These are phyloP conservation scores for Stereum hirsutum DNA, from an alignment of 1,284 basidiomycete species.

Conservation along the genomic window DNA sequence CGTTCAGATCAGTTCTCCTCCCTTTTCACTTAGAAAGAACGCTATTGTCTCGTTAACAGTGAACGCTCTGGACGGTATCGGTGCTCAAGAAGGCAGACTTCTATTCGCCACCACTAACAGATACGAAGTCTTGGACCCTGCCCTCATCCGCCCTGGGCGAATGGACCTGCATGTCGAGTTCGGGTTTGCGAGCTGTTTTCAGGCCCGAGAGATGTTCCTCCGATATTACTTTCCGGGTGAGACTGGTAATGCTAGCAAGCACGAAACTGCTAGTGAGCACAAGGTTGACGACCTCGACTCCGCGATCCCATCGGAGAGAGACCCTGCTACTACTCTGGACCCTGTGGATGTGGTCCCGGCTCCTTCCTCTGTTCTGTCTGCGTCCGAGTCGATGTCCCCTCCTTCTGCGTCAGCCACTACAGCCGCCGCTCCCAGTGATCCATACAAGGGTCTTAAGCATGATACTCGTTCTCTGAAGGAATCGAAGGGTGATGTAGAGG, in stretches of 20 bases:
- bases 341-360: constrained; percentile 3
- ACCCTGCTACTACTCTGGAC: not conserved
- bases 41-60: no score
- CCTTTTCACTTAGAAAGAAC: no score
- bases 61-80: constrained; percentile 68
- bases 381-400: not conserved
- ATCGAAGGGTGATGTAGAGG: constrained; percentile 21
- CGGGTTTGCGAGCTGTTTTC: constrained; percentile 55
- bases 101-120: constrained; percentile 75
- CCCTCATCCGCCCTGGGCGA: constrained; percentile 68
- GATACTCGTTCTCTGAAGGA: constrained; percentile 22
- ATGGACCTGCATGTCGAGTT: constrained; percentile 77
- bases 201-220: constrained; percentile 53
- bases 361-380: not conserved
- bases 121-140: constrained; percentile 56
- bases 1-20: no score
- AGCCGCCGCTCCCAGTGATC: constrained; percentile 2
- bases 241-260: constrained; percentile 4
- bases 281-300: constrained; percentile 6
- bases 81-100: constrained; percentile 68
- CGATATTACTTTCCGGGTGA: constrained; percentile 49
- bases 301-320: constrained; percentile 6
- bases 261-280: constrained; percentile 10
- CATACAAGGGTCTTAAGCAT: constrained; percentile 23
- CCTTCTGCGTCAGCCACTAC: constrained; percentile 8